Evolutionary conservation across 176 grass and related monocot species (phyloP).

Genomic region (Canna indica): DNA sequence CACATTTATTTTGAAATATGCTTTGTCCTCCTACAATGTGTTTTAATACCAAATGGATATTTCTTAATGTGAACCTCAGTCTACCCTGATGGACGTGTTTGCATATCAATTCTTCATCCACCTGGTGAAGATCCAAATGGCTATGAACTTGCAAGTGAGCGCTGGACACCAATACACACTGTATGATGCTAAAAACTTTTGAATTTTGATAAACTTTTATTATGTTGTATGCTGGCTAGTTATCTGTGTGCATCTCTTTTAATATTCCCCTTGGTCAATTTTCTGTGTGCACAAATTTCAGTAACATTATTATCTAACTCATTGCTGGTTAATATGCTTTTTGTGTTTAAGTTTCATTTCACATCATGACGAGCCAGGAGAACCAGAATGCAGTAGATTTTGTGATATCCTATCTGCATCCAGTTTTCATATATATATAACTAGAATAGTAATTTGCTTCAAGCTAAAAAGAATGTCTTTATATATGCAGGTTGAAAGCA

Average conservation of each 20-base stretch:
- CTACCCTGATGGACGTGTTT: constrained; percentile 21
- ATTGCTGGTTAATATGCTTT: no score
- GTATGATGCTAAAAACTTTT: background rate
- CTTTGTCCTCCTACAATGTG: background rate
- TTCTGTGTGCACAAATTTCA: no score
- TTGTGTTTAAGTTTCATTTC: no score
- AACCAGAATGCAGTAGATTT: no score
- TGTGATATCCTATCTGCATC: no score
- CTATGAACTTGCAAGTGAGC: constrained; percentile 20
- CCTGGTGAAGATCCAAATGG: constrained; percentile 22
- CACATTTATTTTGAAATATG: background rate
- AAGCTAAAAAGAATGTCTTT: background rate
- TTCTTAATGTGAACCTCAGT: background rate
- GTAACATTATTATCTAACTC: no score
- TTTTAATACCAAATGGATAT: background rate
- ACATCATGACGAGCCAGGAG: no score
- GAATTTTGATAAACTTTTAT: no score
- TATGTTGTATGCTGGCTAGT: no score
- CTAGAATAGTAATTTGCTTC: background rate
- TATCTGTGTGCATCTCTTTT: no score
- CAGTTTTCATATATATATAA: no score
- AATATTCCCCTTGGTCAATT: no score
- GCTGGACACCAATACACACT: constrained; percentile 19
- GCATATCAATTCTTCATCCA: constrained; percentile 21
- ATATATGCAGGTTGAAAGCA: background rate